Conservation (phyloP, 148 eudicot genomes). For the Limonium bicolor region DNA sequence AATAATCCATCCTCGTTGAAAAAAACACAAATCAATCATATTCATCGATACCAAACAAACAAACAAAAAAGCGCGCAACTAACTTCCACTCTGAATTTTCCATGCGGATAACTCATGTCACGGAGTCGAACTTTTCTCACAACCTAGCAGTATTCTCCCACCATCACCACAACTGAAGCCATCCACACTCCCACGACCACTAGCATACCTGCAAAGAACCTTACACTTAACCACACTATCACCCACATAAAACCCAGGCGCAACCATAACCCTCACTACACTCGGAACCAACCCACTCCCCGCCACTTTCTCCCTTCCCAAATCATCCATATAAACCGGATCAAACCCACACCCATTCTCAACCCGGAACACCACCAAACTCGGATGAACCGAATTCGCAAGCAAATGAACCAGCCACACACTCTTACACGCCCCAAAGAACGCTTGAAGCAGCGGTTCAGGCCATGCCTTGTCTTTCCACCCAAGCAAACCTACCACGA, state of each 20-base stretch:
- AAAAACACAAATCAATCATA: no score
- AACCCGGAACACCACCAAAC: conserved; percentile 46
- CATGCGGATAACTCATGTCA: no score
- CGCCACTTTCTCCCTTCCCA: conserved; percentile 50
- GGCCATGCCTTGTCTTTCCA: conserved; percentile 92
- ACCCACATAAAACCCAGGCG: conserved; percentile 85
- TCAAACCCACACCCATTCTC: conserved; percentile 52
- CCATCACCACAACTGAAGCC: no score
- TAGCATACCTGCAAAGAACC: conserved; percentile 63
- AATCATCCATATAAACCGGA: conserved; percentile 85
- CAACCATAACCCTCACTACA: conserved; percentile 69
- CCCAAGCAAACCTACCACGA: conserved; percentile 63
- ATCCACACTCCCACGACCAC: not conserved
- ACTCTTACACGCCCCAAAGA: conserved; percentile 74
- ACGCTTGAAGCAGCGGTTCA: conserved; percentile 66
- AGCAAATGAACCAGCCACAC: conserved; percentile 78
- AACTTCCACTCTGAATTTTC: no score
- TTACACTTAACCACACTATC: conserved; percentile 93
- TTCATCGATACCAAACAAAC: no score
- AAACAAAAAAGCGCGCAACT: no score
- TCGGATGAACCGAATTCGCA: conserved; percentile 83
- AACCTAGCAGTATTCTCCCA: no score
- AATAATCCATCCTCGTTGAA: no score
- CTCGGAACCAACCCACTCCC: conserved; percentile 25
- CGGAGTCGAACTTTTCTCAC: no score